Base-by-base conservation (phyloP, 345 rosid genomes). In the Eucalyptus marginata region DNA sequence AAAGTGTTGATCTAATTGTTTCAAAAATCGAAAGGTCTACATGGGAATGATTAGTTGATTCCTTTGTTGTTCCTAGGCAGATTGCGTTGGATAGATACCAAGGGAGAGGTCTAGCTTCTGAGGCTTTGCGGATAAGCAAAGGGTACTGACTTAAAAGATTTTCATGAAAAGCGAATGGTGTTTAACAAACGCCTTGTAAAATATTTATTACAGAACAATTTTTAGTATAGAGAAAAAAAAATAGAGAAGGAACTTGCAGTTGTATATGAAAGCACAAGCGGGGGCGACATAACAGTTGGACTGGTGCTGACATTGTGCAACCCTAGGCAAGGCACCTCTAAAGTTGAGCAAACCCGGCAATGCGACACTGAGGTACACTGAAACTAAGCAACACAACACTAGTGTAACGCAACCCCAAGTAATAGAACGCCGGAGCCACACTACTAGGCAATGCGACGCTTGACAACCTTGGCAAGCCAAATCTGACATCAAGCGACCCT, bases 341-440 rank as follows among this genome's bases (percentile, higher is more conserved):
- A n/a, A n/a, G 76, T 64, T 4, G 18, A 64, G 9, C 76, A n/a
- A 3, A 29, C 36, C 76, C 14, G 8, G 18, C 1, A 0, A 64
- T 2, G 9, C 71, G 7, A 64, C 36, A 29, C 3, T 12, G 9
- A 13, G 7, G 36, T 15, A 0, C 1, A 13, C 3, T 6, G 15
- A 62, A 13, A 6, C 7, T 22, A 56, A 22, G 59, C 11, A 1
- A 56, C 5, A 10, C 64, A 22, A 58, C 3, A 0, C 64, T 4
- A 58, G 29, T 4, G 29, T 58, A n/a, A 5, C 13, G 12, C 29
- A 25, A 58, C 64, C 64, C 7, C 29, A 10, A 58, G 64, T 24
- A 13, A 4, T 1, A 0, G 0, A 25, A 25, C 13, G 29, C 16
- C 0, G 0, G 27, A 15, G 31, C 31, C 31, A 25, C 31, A 58